Conservation (phyloP, 1,284 basidiomycete species). For the Trichosporon faecale region DNA sequence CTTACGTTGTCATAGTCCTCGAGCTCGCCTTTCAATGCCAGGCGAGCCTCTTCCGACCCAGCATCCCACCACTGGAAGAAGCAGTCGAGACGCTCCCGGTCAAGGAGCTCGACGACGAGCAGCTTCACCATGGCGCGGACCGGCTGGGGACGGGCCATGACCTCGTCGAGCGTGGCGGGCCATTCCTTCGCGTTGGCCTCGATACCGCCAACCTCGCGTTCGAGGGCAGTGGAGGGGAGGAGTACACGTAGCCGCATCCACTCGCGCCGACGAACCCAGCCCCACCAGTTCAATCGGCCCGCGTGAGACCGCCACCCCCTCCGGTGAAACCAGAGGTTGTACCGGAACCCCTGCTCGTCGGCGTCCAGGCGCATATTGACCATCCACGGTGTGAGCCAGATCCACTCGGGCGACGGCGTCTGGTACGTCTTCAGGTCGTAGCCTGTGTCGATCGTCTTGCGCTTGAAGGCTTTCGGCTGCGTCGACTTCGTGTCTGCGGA, state of each 20-base stretch:
- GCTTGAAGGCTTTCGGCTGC: neutral
- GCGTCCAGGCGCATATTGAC: conserved; percentile 51
- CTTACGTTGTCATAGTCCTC: conserved; percentile 18
- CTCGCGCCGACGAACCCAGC: conserved; percentile 49
- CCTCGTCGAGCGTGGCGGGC: conserved; percentile 11
- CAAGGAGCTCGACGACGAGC: conserved; percentile 31
- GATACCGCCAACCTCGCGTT: neutral
- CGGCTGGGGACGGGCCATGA: conserved; percentile 16
- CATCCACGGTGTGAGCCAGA: conserved; percentile 51
- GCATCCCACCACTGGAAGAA: conserved; percentile 38
- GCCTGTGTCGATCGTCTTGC: conserved; percentile 41
- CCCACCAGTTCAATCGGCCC: conserved; percentile 44
- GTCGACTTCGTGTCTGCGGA: neutral
- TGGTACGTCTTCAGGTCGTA: conserved; percentile 49
- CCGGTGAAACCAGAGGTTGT: conserved; percentile 49
- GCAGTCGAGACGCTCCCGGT: conserved; percentile 39
- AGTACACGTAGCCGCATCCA: conserved; percentile 45
- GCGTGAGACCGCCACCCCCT: conserved; percentile 43
- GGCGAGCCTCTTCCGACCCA: conserved; percentile 12
- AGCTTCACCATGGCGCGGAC: conserved; percentile 23
- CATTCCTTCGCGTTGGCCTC: neutral
- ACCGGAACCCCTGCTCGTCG: conserved; percentile 52
- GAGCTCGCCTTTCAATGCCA: conserved; percentile 16
- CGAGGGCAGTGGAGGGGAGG: neutral
- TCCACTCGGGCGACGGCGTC: conserved; percentile 47